Percentiles rank a stretch among this genome's conserved stretches.
phyloP scores from a whole-genome alignment of 805 yeast species.

The Groenewaldozyma tartarivorans region DNA sequence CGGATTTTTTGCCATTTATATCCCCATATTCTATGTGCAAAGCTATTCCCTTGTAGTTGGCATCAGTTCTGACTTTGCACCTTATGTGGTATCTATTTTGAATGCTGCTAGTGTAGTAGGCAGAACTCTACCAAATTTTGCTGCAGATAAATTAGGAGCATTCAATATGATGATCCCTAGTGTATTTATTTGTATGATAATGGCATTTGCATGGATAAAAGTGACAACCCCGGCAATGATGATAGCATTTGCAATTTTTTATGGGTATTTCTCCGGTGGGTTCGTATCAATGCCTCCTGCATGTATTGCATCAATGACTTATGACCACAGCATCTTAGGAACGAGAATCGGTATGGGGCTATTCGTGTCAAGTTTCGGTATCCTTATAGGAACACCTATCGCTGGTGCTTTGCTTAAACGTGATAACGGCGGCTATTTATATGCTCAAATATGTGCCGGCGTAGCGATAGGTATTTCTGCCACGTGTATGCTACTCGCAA shows the following conservation, averaged over 20 bases:
- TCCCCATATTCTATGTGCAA: slow-evolving; percentile 27
- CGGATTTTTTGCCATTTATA: slow-evolving; percentile 25
- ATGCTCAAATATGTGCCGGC: slow-evolving; percentile 16
- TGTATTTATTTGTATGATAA: background rate
- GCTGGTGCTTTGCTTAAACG: slow-evolving; percentile 22
- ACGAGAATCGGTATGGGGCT: slow-evolving; percentile 53
- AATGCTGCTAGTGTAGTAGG: slow-evolving; percentile 38
- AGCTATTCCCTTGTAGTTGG: slow-evolving; percentile 23
- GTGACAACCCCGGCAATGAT: slow-evolving; percentile 19
- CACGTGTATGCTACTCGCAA: no score
- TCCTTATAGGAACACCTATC: slow-evolving; percentile 23
- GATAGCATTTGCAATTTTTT: slow-evolving; percentile 23
- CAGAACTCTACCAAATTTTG: slow-evolving; percentile 37
- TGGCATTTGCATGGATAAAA: slow-evolving; percentile 17
- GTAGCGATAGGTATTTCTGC: no score
- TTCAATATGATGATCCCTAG: slow-evolving; percentile 30
- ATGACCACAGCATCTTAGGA: slow-evolving; percentile 35
- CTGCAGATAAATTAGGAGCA: slow-evolving; percentile 42
- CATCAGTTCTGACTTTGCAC: slow-evolving; percentile 13
- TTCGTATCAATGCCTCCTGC: slow-evolving; percentile 26
- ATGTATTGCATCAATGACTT: slow-evolving; percentile 21
- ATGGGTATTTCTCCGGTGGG: slow-evolving; percentile 27
- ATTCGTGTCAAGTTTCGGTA: slow-evolving; percentile 44
- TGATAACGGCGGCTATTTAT: slow-evolving; percentile 13
- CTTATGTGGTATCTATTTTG: slow-evolving; percentile 26